Evolutionary conservation across 306 rosid species (phyloP).

Genomic region (Arachis stenosperma): DNA sequence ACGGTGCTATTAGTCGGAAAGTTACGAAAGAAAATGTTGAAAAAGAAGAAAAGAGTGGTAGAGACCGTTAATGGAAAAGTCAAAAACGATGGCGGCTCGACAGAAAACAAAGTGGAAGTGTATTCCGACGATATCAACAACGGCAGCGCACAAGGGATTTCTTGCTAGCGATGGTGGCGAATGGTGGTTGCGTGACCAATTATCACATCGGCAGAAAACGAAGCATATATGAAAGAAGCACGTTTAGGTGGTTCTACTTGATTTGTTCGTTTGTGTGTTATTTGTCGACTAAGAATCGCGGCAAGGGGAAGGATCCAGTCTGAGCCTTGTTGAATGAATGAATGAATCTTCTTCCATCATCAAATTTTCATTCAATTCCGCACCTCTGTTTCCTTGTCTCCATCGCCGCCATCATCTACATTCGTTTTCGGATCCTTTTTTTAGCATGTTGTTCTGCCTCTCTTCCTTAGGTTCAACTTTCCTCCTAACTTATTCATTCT

Average conservation of each 20-base stretch:
- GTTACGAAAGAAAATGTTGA: slow-evolving; percentile 36
- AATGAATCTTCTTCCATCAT: slow-evolving; percentile 43
- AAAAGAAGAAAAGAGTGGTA: slow-evolving; percentile 70
- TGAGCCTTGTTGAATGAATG: slow-evolving; percentile 69
- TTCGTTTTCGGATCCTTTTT: background rate
- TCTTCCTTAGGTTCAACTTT: slow-evolving; percentile 26
- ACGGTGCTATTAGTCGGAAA: slow-evolving; percentile 48
- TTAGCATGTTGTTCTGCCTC: slow-evolving; percentile 23
- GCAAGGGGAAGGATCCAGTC: no score
- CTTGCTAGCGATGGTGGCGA: slow-evolving; percentile 15
- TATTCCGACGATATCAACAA: slow-evolving; percentile 19
- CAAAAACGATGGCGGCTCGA: slow-evolving; percentile 33
- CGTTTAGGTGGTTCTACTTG: slow-evolving; percentile 84
- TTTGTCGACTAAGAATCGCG: no score
- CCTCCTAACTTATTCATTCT: no score
- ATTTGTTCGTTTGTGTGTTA: slow-evolving; percentile 66
- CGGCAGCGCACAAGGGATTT: background rate
- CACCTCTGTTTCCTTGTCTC: background rate
- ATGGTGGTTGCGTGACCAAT: slow-evolving; percentile 33
- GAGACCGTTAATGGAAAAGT: slow-evolving; percentile 49
- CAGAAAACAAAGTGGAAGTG: slow-evolving; percentile 55
- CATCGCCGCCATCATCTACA: background rate
- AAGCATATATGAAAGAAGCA: slow-evolving; percentile 90
- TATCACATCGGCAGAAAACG: slow-evolving; percentile 69
- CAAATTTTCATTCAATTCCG: slow-evolving; percentile 14